These are phyloP conservation scores for Schrenkiella parvula DNA, from an alignment of 345 rosid genomes.

Conservation along the genomic window DNA sequence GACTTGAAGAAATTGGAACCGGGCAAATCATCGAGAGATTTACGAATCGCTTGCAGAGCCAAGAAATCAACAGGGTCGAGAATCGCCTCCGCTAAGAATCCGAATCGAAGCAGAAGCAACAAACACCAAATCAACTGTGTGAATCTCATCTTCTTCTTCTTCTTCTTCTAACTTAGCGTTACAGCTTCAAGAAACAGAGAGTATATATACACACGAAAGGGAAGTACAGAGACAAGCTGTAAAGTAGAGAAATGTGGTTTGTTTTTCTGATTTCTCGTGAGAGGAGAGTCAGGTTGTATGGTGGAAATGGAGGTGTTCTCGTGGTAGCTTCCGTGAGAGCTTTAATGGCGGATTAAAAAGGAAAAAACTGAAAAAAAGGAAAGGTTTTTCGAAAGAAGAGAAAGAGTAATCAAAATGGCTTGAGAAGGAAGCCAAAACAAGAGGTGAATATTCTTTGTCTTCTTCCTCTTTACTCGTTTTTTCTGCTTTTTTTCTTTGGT, in stretches of 20 bases:
- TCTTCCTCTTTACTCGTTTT: conserved; percentile 16
- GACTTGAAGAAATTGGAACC: conserved; percentile 32
- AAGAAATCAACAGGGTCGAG: too few relatives aligned
- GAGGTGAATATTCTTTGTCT: conserved; percentile 30
- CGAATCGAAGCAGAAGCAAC: too few relatives aligned
- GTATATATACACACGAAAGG: not conserved
- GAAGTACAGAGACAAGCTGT: conserved; percentile 15
- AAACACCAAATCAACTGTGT: not conserved
- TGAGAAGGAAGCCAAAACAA: conserved; percentile 40
- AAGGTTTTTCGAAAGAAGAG: conserved; percentile 15
- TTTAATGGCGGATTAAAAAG: conserved; percentile 45
- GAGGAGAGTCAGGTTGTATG: conserved; percentile 19
- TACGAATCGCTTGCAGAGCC: too few relatives aligned
- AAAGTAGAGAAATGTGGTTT: conserved; percentile 18
- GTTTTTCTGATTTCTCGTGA: conserved; percentile 50
- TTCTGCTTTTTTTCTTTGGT: conserved; percentile 15
- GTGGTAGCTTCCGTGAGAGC: conserved; percentile 58
- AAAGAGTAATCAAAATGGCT: conserved; percentile 33
- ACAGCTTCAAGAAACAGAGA: conserved; percentile 17
- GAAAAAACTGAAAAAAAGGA: not conserved
- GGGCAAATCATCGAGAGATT: too few relatives aligned
- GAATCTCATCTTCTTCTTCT: conserved; percentile 11
- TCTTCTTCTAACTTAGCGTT: conserved; percentile 2
- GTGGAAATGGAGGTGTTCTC: conserved; percentile 42
- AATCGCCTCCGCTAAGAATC: too few relatives aligned